Evolutionary conservation across 257 asterid species (phyloP), one percentile per base, ranked within the genome.

Genomic region (Primulina huaijiensis): DNA sequence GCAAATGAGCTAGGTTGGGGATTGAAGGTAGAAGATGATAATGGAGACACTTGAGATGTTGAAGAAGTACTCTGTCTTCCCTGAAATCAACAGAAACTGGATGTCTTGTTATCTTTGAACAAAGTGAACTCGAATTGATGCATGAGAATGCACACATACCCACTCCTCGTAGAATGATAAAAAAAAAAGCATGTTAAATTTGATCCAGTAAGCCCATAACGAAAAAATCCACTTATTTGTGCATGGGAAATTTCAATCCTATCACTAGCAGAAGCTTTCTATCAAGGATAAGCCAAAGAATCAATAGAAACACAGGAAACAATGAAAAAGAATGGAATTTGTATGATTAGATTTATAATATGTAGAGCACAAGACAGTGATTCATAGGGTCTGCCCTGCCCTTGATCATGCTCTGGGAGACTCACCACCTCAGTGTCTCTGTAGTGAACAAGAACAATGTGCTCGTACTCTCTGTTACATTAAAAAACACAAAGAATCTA

Each of bases 361-460:
- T 61, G 25, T 62, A 68, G 53, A 29, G 61, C 21, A 30, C 5
- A 34, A 29, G 56, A 31, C 37, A 61, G 60, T 35, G 43, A 67
- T 60, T 65, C 64, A 65, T 29, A 72, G 2, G 34, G 62, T 69
- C 65, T 40, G 65, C 20, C 67, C 60, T 65, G 61, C 69, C 75
- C 52, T 57, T 63, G 61, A 60, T 58, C 59, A 11, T 27, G 65
- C 34, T 30, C 31, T 19, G 69, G 64, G 72, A 72, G 73, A 70
- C 92, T 85, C 73, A 91, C 99, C 99, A 85, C 88, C 30, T 34
- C 75, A 80, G 84, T 79, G 74, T 93, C 96, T 86, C 97, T 83
- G 89, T 93, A 93, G 86, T 93, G 99, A 72, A 93, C 99, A 72
- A 93, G 96, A 75, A 93, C 96, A 87, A 93, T 90, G 80, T 93